Evolutionary conservation across 2,329 filamentous ascomycete species (phyloP).

Genomic region (Colletotrichum orbiculare): DNA sequence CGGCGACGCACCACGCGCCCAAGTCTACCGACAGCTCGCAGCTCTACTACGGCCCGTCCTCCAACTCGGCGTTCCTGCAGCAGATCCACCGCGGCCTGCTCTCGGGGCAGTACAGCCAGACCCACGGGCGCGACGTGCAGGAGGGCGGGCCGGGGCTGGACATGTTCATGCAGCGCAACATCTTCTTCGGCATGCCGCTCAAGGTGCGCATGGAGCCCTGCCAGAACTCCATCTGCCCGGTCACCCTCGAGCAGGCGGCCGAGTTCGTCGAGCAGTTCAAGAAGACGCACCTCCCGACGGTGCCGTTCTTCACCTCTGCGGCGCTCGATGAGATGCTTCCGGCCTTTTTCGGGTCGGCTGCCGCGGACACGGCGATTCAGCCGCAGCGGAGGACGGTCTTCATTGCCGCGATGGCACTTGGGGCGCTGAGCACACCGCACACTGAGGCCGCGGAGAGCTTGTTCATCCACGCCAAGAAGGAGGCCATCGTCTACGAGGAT

Average conservation of each 20-base stretch:
- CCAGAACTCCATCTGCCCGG: constrained; percentile 14
- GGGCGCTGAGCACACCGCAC: constrained; percentile 41
- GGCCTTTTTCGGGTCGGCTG: constrained; percentile 34
- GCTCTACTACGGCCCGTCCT: constrained; percentile 44
- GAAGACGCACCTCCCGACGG: constrained; percentile 27
- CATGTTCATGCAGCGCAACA: constrained; percentile 44
- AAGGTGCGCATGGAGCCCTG: constrained; percentile 35
- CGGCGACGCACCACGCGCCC: constrained; percentile 38
- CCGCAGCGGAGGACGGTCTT: constrained; percentile 40
- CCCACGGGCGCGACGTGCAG: constrained; percentile 36
- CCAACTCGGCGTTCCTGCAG: constrained; percentile 45
- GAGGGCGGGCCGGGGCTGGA: constrained; percentile 43
- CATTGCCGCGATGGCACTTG: constrained; percentile 41
- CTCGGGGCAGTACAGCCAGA: constrained; percentile 34
- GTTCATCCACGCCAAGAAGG: constrained; percentile 41
- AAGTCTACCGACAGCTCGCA: constrained; percentile 40
- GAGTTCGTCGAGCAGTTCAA: constrained; percentile 39
- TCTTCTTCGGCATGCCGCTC: constrained; percentile 45
- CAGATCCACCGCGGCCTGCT: constrained; percentile 44
- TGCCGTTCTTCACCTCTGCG: constrained; percentile 38
- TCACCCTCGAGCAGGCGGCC: constrained; percentile 37
- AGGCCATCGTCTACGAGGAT: constrained; percentile 42
- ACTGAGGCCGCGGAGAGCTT: constrained; percentile 42
- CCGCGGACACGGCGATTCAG: constrained; percentile 24
- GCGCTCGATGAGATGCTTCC: constrained; percentile 40